These are phyloP conservation scores for Phytophthora ramorum DNA, from an alignment of 352 stramenopile species.

Conservation along the genomic window DNA sequence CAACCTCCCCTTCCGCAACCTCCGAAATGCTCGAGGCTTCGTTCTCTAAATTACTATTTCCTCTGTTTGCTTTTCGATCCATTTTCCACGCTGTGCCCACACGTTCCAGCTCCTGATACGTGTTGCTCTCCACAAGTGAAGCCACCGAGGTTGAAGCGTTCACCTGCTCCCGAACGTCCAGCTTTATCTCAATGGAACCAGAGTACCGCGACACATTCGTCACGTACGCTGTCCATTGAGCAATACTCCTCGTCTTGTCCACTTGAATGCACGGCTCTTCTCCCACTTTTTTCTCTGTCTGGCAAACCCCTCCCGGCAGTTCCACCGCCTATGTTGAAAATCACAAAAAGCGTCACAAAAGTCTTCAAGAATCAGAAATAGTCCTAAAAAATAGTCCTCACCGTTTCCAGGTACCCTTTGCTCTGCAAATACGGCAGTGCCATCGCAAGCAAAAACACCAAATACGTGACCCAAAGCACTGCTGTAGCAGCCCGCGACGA, in stretches of 20 bases:
- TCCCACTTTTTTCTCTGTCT: conserved; percentile 1
- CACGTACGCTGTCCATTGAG: conserved; percentile 74
- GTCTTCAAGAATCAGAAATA: conserved; percentile 11
- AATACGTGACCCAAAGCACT: conserved; percentile 81
- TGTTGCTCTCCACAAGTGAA: conserved; percentile 18
- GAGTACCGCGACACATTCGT: conserved; percentile 75
- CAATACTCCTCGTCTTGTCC: conserved; percentile 55
- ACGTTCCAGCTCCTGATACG: conserved; percentile 37
- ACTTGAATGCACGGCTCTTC: conserved; percentile 70
- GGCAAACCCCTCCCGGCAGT: conserved; percentile 66
- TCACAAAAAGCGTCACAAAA: conserved; percentile 15
- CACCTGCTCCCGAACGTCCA: conserved; percentile 54
- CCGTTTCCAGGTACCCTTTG: conserved; percentile 74
- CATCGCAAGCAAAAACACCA: conserved; percentile 77
- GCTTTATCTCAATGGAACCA: conserved; percentile 65
- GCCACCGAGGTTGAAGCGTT: conserved; percentile 44
- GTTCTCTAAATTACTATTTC: conserved; percentile 9
- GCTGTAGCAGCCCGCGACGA: conserved; percentile 74
- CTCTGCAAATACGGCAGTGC: conserved; percentile 78
- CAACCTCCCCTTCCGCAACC: conserved; percentile 24
- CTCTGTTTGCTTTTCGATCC: conserved; percentile 19
- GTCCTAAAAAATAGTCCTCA: conserved; percentile 21
- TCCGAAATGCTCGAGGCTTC: conserved; percentile 11
- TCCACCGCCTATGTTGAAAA: conserved; percentile 49
- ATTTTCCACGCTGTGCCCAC: conserved; percentile 37